Evolutionary conservation across 306 rosid species (phyloP).

Genomic region (Quercus engelmannii): DNA sequence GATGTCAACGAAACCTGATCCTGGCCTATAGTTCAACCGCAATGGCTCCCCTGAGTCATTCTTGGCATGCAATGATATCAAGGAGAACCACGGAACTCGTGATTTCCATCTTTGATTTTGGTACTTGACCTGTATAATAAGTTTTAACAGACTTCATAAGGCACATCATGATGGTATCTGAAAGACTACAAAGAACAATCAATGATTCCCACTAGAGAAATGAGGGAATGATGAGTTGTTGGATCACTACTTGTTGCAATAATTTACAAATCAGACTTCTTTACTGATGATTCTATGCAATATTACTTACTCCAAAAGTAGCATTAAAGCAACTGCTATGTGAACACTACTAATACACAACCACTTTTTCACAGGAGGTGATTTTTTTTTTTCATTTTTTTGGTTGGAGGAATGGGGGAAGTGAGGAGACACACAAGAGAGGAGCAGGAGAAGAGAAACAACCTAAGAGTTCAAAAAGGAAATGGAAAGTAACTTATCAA

Average conservation of each 20-base stretch:
- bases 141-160: conserved; percentile 4
- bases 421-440: not conserved
- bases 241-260: not conserved
- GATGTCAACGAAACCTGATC: conserved; percentile 79
- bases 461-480: no score
- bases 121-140: conserved; percentile 64
- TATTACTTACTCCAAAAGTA: not conserved
- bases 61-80: conserved; percentile 79
- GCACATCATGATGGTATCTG: conserved; percentile 12
- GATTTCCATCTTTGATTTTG: conserved; percentile 62
- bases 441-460: no score
- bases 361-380: not conserved
- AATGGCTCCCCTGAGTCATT: conserved; percentile 64
- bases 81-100: conserved; percentile 68
- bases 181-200: conserved; percentile 19
- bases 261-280: not conserved
- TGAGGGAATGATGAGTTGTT: not conserved
- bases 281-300: not conserved
- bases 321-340: not conserved
- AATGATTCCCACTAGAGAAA: conserved; percentile 22
- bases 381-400: not conserved
- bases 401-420: not conserved
- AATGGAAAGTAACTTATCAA: not conserved
- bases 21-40: conserved; percentile 64
- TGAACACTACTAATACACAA: not conserved